phyloP scores from a whole-genome alignment of 2,329 filamentous ascomycete genomes.

The Paradendryphiella salina region DNA sequence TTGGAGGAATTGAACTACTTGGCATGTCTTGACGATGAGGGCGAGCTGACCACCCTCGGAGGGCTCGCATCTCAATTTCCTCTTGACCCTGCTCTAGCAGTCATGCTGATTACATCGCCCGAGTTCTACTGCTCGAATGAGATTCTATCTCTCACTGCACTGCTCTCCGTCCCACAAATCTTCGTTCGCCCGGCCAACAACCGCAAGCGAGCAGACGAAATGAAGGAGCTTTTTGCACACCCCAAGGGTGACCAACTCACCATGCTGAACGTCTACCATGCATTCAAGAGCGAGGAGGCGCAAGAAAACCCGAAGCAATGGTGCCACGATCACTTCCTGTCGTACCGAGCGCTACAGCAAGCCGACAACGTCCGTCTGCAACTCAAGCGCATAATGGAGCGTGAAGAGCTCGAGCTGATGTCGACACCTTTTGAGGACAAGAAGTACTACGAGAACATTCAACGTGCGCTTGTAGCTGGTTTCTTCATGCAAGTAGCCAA shows the following conservation, averaged over 20 bases:
- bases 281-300: constrained; percentile 78
- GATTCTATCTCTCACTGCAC: constrained; percentile 89
- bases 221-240: constrained; percentile 93
- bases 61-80: constrained; percentile 92
- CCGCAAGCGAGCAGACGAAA: constrained; percentile 91
- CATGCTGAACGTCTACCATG: constrained; percentile 96
- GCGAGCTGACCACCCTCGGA: constrained; percentile 84
- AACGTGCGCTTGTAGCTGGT: constrained; percentile 84
- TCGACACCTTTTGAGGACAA: constrained; percentile 92
- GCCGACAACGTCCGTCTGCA: constrained; percentile 93
- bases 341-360: constrained; percentile 81
- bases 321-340: constrained; percentile 97
- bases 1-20: constrained; percentile 97
- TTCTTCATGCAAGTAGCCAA: constrained; percentile 99
- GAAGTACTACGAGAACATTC: constrained; percentile 98
- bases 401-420: constrained; percentile 78
- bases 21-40: constrained; percentile 93
- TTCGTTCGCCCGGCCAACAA: constrained; percentile 85
- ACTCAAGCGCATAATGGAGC: constrained; percentile 96
- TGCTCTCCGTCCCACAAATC: constrained; percentile 91
- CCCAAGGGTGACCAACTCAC: constrained; percentile 94
- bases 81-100: constrained; percentile 87
- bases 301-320: constrained; percentile 80
- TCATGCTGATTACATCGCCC: constrained; percentile 96
- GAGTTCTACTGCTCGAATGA: constrained; percentile 99